Evolutionary conservation across 1,284 basidiomycete genomes (phyloP), one percentile per base, ranked within the genome.

Genomic region (Cerrena zonata): DNA sequence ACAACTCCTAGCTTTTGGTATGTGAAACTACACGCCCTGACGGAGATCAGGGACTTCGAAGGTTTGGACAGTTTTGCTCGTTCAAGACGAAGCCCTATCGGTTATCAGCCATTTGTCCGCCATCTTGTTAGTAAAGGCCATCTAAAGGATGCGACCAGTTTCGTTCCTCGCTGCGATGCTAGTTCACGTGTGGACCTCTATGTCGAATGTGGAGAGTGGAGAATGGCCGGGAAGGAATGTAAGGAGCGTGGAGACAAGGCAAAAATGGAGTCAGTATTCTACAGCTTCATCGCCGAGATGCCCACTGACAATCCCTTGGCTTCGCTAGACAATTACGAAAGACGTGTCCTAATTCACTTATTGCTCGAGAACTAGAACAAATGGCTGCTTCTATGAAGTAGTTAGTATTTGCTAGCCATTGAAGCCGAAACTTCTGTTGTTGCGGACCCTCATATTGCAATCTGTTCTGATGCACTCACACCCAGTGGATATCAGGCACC

Each of bases 21-120:
- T 69, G 66, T 92, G 57, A 96, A 95, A 66, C 70, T 97, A 10
- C 82, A 91, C 53, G 86, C 91, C 0, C 69, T 96, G 48, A 86
- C 86, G 2, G 73, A 78, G n/a, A 73, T 79, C 10, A 75, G 82
- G 49, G 91, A 95, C 65, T 96, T 93, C 69, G 87, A 91, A 27
- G 84, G 77, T 1, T 75, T 97, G 4, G 92, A 96, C 50, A 63
- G 75, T 0, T 94, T 96, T 64, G 81, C 91, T 0, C 87, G 84
- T 59, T 86, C 84, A 41, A 93, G 85, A 66, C 83, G 91, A 58
- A 92, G 89, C 65, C 94, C 96, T 1, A 96, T 98, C 54, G 95
- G 96, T 2, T 98, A 94, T 62, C 92, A 95, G 65, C 82, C 89
- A 0, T 96, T 95, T 65, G 94, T 96, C 18, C 83, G 80, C 45